Evolutionary conservation across 768 basidiomycete species (phyloP).

Genomic region (Amanita jacksonii): DNA sequence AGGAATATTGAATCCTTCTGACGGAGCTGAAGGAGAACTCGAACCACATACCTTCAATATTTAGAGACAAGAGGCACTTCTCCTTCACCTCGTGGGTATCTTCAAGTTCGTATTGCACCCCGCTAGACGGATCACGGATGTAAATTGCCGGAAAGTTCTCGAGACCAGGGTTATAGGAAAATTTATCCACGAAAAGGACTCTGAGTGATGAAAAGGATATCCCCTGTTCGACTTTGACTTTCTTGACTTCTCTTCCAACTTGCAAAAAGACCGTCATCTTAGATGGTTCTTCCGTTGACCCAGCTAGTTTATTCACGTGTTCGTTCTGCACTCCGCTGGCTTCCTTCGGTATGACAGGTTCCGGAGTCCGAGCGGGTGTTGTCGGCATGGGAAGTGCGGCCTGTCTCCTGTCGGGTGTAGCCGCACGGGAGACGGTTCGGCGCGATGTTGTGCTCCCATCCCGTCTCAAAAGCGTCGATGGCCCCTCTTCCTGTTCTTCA

Average conservation of each 20-base stretch:
- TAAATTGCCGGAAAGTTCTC: conserved; percentile 96
- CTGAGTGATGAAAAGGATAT: conserved; percentile 68
- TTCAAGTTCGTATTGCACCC: conserved; percentile 93
- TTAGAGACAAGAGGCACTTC: conserved; percentile 80
- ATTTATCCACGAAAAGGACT: conserved; percentile 89
- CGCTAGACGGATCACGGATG: conserved; percentile 84
- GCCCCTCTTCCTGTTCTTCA: conserved; percentile 24
- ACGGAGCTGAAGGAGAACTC: not conserved
- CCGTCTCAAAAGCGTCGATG: conserved; percentile 15
- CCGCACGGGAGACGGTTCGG: conserved; percentile 21
- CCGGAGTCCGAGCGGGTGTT: conserved; percentile 34
- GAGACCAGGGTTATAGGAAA: conserved; percentile 86
- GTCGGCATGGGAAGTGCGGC: conserved; percentile 40
- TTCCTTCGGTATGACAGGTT: conserved; percentile 17
- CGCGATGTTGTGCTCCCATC: conserved; percentile 20
- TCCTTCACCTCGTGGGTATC: conserved; percentile 89
- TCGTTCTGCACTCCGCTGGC: conserved; percentile 3
- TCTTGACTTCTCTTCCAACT: conserved; percentile 86
- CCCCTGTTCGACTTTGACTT: conserved; percentile 60
- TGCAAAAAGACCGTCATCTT: conserved; percentile 78
- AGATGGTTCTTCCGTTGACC: conserved; percentile 19
- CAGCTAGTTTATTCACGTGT: conserved; percentile 2
- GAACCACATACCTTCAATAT: conserved; percentile 83
- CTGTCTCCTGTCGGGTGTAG: conserved; percentile 31
- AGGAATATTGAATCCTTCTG: conserved; percentile 5